phyloP scores from a whole-genome alignment of 208 protist species.

The Borovskyia barvae region DNA sequence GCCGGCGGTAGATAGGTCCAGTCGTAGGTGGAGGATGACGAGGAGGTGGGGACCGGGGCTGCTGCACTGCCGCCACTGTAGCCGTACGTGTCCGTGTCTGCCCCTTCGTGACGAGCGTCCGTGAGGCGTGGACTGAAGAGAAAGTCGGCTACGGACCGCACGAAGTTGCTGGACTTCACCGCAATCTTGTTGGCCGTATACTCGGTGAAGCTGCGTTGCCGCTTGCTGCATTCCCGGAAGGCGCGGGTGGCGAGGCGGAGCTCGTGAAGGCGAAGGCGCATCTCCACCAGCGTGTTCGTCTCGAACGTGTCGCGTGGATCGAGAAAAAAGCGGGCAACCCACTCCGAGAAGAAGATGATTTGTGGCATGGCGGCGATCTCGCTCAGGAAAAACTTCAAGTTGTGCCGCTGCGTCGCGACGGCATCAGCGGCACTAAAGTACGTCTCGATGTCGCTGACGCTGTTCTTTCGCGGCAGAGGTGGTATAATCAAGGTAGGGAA shows the following conservation, averaged over 20 bases:
- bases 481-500: conserved; percentile 76
- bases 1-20: conserved; percentile 27
- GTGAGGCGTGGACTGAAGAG: conserved; percentile 26
- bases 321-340: conserved; percentile 72
- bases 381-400: conserved; percentile 68
- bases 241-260: conserved; percentile 39
- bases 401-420: conserved; percentile 49
- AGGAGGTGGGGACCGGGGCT: conserved; percentile 8
- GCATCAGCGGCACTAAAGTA: conserved; percentile 57
- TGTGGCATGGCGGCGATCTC: conserved; percentile 71
- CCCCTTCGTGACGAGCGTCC: conserved; percentile 12
- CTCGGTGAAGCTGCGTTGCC: conserved; percentile 45
- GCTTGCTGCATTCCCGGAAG: conserved; percentile 56
- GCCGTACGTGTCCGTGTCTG: conserved; percentile 1
- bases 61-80: conserved; percentile 1
- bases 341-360: conserved; percentile 75
- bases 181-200: conserved; percentile 55
- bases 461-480: conserved; percentile 74
- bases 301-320: conserved; percentile 74
- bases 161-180: conserved; percentile 46
- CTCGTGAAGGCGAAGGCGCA: conserved; percentile 38
- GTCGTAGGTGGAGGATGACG: conserved; percentile 20
- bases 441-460: conserved; percentile 63
- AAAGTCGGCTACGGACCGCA: conserved; percentile 56
- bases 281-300: conserved; percentile 38